Evolutionary conservation across 2,329 filamentous ascomycete genomes (phyloP), one percentile per base, ranked within the genome.

Genomic region (Cercospora citrullina): DNA sequence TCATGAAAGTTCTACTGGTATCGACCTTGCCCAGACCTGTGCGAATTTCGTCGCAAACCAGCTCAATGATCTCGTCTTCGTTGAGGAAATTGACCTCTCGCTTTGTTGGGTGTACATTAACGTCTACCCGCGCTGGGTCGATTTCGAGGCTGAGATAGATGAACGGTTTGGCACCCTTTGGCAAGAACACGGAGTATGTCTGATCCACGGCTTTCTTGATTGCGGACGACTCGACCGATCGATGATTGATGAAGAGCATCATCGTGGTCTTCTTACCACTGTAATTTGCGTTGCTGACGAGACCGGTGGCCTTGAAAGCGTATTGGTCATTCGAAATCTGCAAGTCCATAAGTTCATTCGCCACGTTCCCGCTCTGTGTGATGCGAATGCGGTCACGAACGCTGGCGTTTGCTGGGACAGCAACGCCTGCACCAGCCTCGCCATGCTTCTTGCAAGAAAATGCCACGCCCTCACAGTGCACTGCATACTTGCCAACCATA

Each of bases 371-470:
- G 33, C 93, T 94, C 78, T 99, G 90, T 8, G 98, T 92, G 74
- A 96, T 92, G 9, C 94, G 91, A 71, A 99, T 96, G 9, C 94
- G 88, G 77, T 98, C 94, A 48, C 90, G 84, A 0, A 88, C 89
- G 5, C 85, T 90, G 14, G 94, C 91, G 67, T 84, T 87, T 8
- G 89, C 86, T 64, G 91, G 90, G 0, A 96, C 90, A 8, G 94
- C 91, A 53, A 99, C 87, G 68, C 91, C 93, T 28, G 90, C 89
- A 6, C 63, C 63, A 4, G 92, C 88, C 74, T 98, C 95, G 65
- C 94, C 94, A 72, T 95, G 90, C 80, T 98, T 99, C 79, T 97
- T 97, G 82, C 95, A 98, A 3, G 93, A 94, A 78, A 99, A 98
- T 1, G 91, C 91, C 12, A 99, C 93, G n/a, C 91, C 89, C 64